Percentiles rank a stretch among this genome's conserved stretches.
These are phyloP conservation scores for Stylonectria norvegica DNA, from an alignment of 2,329 filamentous ascomycete genomes.

Conservation along the genomic window DNA sequence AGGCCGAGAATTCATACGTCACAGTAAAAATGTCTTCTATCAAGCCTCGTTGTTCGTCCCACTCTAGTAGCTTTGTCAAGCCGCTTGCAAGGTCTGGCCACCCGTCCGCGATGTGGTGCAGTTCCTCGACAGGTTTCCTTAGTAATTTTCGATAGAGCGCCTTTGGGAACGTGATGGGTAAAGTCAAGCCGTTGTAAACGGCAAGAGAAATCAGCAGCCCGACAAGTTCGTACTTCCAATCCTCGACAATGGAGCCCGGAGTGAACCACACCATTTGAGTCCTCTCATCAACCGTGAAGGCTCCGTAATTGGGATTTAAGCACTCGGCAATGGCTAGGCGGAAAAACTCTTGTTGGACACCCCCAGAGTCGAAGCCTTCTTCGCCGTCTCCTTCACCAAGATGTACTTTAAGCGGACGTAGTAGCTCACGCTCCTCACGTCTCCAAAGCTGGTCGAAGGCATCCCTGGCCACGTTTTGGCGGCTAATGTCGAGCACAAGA, in stretches of 20 bases:
- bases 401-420: constrained; percentile 83
- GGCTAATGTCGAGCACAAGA: constrained; percentile 65
- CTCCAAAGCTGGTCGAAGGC: constrained; percentile 88
- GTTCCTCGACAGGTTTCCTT: constrained; percentile 61
- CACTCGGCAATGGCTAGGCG: constrained; percentile 76
- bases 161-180: constrained; percentile 84
- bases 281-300: constrained; percentile 73
- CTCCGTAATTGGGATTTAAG: constrained; percentile 71
- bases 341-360: constrained; percentile 96
- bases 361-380: constrained; percentile 87
- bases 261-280: constrained; percentile 87
- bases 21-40: constrained; percentile 79
- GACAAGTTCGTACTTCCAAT: constrained; percentile 87
- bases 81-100: constrained; percentile 81
- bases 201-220: constrained; percentile 86
- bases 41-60: constrained; percentile 69
- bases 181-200: constrained; percentile 86
- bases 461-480: constrained; percentile 66
- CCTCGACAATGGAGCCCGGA: constrained; percentile 73
- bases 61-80: constrained; percentile 68
- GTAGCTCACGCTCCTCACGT: constrained; percentile 73
- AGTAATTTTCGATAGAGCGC: constrained; percentile 81
- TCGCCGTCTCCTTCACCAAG: constrained; percentile 80
- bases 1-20: constrained; percentile 80
- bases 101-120: constrained; percentile 78